phyloP scores from a whole-genome alignment of 805 yeast genomes.

The Metschnikowia dekortorum region DNA sequence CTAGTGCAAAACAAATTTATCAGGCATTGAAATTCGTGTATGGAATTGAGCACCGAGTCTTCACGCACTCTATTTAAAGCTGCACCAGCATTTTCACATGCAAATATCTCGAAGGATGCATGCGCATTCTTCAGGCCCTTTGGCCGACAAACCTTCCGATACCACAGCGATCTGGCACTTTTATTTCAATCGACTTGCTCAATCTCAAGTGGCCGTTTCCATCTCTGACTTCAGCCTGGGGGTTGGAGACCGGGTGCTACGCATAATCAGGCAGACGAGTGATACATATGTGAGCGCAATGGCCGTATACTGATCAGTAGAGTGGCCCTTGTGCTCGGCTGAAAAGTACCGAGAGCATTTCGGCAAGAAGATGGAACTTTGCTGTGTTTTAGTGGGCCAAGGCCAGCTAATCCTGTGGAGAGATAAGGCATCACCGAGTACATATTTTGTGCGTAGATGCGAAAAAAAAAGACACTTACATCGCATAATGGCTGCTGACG shows the following conservation, averaged over 20 bases:
- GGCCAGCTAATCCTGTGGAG: neutral
- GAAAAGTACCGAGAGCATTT: no score
- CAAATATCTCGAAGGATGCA: neutral
- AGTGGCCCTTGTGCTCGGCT: no score
- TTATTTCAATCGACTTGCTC: no score
- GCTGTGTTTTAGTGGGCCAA: neutral
- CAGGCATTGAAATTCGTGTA: neutral
- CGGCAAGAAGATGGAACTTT: neutral
- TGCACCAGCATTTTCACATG: conserved; percentile 1
- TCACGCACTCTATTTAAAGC: neutral
- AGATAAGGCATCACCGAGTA: conserved; percentile 1
- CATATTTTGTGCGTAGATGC: neutral
- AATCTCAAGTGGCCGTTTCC: no score
- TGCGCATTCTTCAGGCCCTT: no score
- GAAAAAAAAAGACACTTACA: conserved; percentile 4
- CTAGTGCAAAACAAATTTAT: conserved; percentile 23
- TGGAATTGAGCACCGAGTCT: neutral
- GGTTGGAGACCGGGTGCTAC: no score
- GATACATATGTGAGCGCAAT: no score
- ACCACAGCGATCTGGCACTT: neutral
- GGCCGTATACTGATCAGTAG: no score
- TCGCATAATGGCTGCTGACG: neutral
- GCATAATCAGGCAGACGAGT: no score
- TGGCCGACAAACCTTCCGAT: neutral
- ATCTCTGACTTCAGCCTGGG: no score